Evolutionary conservation across 2,329 filamentous ascomycete genomes (phyloP), one percentile per base, ranked within the genome.

Genomic region (Pestalotiopsis sp.): DNA sequence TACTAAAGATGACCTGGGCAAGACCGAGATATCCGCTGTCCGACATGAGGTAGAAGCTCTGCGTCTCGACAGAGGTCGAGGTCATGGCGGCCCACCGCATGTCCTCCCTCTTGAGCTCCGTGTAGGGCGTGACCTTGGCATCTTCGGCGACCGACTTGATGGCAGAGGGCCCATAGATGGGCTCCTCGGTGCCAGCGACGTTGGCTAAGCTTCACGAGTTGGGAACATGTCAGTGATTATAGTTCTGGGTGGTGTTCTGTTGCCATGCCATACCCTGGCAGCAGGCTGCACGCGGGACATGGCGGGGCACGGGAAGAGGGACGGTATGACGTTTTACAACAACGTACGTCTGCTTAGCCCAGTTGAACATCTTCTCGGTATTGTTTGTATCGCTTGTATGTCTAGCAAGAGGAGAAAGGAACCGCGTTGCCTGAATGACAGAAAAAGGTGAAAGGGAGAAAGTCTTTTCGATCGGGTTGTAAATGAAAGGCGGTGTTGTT

Each of bases 1-100:
- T 98, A 85, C 93, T 98, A 86, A 98, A 97, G 80, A 99, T 97
- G 82, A 98, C 88, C 86, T 99, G 96, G 70, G 89, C 90, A 81
- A 97, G 89, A 66, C 88, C 93, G 72, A 95, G 81, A 72, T 91
- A 87, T 65, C 96, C 96, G 70, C 85, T 89, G 71, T 97, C 93
- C 68, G 92, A 86, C 81, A 91, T 91, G 77, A 98, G 83, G 84
- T 99, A 99, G 84, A 98, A 99, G 71, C 89, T 94, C 84, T 98
- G 92, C 38, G 94, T 98, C 86, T 99, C 96, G 75, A 98, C 96
- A 77, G 89, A 92, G 72, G 96, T 98, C 76, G 90, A 92, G 73
- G 94, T 91, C 85, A 94, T 88, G 31, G 87, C 89, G 75, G 85
- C 83, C 96, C 96, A 99, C 84, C 91, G 92, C 77, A 97, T 82